Evolutionary conservation across 768 basidiomycete genomes (phyloP).

Genomic region (Rubroboletus satanas): DNA sequence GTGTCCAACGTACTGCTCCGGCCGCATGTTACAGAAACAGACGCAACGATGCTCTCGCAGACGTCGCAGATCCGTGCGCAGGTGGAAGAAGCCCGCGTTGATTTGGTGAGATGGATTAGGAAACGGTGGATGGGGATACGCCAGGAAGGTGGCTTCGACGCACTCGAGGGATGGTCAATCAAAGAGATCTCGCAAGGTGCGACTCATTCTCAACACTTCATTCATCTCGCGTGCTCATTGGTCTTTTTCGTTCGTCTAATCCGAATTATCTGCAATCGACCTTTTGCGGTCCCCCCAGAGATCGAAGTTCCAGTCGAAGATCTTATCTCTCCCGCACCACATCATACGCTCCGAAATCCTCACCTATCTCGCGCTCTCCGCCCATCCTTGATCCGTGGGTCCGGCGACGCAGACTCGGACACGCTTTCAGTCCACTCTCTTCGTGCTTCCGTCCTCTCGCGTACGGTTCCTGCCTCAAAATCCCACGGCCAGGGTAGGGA

Average conservation of each 20-base stretch:
- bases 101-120: constrained; percentile 57
- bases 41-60: constrained; percentile 58
- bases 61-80: constrained; percentile 69
- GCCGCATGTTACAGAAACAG: constrained; percentile 55
- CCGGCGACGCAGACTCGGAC: constrained; percentile 36
- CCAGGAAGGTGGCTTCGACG: constrained; percentile 75
- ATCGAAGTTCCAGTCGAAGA: constrained; percentile 79
- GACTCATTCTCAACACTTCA: neutral
- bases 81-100: constrained; percentile 63
- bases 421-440: constrained; percentile 44
- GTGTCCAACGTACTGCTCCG: constrained; percentile 71
- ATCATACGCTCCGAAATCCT: constrained; percentile 21
- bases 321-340: constrained; percentile 48
- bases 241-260: neutral
- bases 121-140: constrained; percentile 74
- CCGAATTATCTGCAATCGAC: neutral
- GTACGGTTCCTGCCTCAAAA: constrained; percentile 24
- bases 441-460: constrained; percentile 41
- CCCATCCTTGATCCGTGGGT: constrained; percentile 27
- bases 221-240: neutral
- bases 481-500: constrained; percentile 23
- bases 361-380: constrained; percentile 28
- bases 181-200: constrained; percentile 65
- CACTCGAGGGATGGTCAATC: constrained; percentile 81
- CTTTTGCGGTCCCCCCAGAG: constrained; percentile 41